These are phyloP conservation scores for Moesziomyces sp. DNA, from an alignment of 1,284 basidiomycete species.

Conservation along the genomic window DNA sequence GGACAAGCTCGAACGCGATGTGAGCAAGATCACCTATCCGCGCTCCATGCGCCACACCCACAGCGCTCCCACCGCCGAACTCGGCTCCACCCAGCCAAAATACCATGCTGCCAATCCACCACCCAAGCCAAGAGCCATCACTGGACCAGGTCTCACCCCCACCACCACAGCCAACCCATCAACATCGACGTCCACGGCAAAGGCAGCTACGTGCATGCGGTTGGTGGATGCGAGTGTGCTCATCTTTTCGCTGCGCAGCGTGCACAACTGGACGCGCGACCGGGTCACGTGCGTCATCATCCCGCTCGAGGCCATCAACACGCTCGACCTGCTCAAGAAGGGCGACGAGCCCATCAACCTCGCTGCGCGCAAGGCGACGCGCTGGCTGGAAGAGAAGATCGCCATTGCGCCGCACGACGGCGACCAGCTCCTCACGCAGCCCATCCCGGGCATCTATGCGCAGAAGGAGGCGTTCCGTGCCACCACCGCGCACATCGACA, in stretches of 20 bases:
- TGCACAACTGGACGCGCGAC: constrained; percentile 81
- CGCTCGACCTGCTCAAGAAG: constrained; percentile 92
- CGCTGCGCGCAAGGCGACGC: constrained; percentile 82
- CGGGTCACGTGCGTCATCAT: constrained; percentile 79
- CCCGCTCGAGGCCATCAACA: constrained; percentile 88
- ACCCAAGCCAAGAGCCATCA: constrained; percentile 29
- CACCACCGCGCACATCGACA: constrained; percentile 14
- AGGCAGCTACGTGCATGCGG: constrained; percentile 10
- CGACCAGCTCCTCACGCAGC: constrained; percentile 27
- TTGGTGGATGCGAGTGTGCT: constrained; percentile 84
- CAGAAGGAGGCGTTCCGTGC: constrained; percentile 33
- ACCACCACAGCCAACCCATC: not conserved
- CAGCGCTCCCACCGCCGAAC: constrained; percentile 13
- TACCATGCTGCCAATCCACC: not conserved
- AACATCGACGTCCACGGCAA: not conserved
- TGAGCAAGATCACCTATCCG: constrained; percentile 33
- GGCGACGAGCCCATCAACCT: constrained; percentile 80
- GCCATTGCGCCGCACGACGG: constrained; percentile 19
- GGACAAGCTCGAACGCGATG: constrained; percentile 50
- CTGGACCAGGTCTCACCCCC: constrained; percentile 14
- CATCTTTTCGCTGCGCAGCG: constrained; percentile 80
- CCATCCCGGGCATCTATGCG: constrained; percentile 38
- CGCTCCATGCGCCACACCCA: constrained; percentile 25
- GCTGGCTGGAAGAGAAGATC: constrained; percentile 75
- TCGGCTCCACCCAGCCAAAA: constrained; percentile 1